Percentiles rank a stretch among this genome's conserved stretches.
These are phyloP conservation scores for Cytospora piceae DNA, from an alignment of 2,329 filamentous ascomycete species.

Conservation along the genomic window DNA sequence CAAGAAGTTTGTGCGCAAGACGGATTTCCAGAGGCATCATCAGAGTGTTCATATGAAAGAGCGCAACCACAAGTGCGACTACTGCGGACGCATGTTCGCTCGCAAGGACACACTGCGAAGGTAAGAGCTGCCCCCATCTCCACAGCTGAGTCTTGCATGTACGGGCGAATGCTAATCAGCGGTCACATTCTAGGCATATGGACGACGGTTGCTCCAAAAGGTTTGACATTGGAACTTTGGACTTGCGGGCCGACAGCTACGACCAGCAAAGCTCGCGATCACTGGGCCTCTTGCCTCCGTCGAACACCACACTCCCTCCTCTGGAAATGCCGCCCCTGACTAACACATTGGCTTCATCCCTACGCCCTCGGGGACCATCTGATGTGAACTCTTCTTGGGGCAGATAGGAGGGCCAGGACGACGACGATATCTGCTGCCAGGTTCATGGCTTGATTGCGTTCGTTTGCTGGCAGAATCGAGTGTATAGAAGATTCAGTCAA, in stretches of 20 bases:
- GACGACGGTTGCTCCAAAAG: constrained; percentile 76
- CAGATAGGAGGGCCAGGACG: background rate
- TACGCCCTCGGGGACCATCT: background rate
- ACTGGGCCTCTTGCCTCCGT: background rate
- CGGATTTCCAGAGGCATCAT: constrained; percentile 70
- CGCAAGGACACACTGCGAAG: constrained; percentile 82
- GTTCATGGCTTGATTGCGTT: background rate
- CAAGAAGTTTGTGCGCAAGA: constrained; percentile 80
- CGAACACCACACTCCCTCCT: constrained; percentile 34
- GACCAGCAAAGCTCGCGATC: constrained; percentile 32
- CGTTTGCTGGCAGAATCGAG: background rate
- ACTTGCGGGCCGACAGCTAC: constrained; percentile 45
- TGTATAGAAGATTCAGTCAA: background rate
- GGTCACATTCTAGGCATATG: constrained; percentile 61
- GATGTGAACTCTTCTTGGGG: constrained; percentile 19
- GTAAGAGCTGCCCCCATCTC: constrained; percentile 48
- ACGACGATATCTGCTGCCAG: background rate
- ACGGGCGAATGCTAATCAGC: constrained; percentile 4
- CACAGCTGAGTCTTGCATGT: background rate
- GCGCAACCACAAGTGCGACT: constrained; percentile 70
- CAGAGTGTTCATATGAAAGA: constrained; percentile 75
- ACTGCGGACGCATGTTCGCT: constrained; percentile 73
- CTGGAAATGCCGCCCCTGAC: constrained; percentile 38
- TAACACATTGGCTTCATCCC: constrained; percentile 16
- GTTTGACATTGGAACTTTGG: constrained; percentile 60